phyloP scores from a whole-genome alignment of 2,329 filamentous ascomycete genomes.

The Fusarium mangiferae region DNA sequence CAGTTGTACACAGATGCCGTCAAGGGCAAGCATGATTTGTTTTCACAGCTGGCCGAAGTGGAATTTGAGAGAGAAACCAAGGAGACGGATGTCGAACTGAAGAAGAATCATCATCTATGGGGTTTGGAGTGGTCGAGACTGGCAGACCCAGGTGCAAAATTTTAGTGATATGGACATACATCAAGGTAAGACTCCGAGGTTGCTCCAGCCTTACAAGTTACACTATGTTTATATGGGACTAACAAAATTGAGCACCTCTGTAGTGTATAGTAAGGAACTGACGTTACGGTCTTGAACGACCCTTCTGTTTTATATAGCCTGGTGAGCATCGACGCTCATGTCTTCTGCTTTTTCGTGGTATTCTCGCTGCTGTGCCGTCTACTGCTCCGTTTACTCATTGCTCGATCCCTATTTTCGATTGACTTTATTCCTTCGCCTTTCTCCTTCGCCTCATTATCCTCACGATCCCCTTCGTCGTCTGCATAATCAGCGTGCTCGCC shows the following conservation, averaged over 20 bases:
- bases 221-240: neutral
- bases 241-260: neutral
- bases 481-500: slow-evolving; percentile 49
- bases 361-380: slow-evolving; percentile 19
- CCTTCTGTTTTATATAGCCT: neutral
- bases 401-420: slow-evolving; percentile 1
- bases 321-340: neutral
- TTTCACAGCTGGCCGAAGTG: slow-evolving; percentile 45
- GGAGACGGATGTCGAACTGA: slow-evolving; percentile 17
- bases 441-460: slow-evolving; percentile 32
- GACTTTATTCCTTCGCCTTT: slow-evolving; percentile 27
- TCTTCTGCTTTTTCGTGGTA: slow-evolving; percentile 45
- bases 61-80: slow-evolving; percentile 39
- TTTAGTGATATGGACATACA: slow-evolving; percentile 22
- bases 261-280: neutral
- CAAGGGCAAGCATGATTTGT: slow-evolving; percentile 41
- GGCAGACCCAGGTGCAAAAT: slow-evolving; percentile 38
- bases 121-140: slow-evolving; percentile 50
- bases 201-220: neutral
- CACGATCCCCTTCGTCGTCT: slow-evolving; percentile 37
- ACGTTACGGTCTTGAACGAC: neutral
- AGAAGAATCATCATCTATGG: slow-evolving; percentile 43
- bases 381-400: slow-evolving; percentile 40
- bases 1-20: slow-evolving; percentile 43
- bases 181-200: neutral